Percentiles rank a stretch among this genome's conserved stretches.
Conservation (phyloP, 257 asterid genomes). For the Solanum tacnaense region DNA sequence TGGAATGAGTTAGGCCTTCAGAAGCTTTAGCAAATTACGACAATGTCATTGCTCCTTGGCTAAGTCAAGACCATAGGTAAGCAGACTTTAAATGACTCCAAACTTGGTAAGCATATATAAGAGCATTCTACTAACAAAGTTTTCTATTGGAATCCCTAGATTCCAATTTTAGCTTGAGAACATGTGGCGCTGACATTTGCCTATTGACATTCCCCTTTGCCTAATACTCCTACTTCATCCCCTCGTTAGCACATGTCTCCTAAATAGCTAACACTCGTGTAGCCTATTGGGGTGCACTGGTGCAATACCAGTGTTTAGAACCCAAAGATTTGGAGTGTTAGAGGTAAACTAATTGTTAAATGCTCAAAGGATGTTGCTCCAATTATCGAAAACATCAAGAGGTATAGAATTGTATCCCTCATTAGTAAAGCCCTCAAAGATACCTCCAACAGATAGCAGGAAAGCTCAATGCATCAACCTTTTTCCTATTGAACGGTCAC, state of each 20-base stretch:
- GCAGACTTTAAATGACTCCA: neutral
- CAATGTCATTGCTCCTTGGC: neutral
- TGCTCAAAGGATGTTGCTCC: neutral
- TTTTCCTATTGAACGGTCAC: neutral
- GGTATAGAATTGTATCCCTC: neutral
- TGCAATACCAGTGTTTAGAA: neutral
- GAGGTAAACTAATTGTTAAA: neutral
- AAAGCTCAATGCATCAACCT: neutral
- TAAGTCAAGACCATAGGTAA: neutral
- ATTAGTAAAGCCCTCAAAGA: neutral
- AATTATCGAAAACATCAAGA: neutral
- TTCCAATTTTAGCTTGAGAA: neutral
- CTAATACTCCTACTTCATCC: neutral
- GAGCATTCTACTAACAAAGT: neutral
- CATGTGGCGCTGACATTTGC: neutral
- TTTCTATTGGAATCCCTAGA: neutral
- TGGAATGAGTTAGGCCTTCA: neutral
- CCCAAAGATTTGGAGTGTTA: neutral
- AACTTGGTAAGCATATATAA: neutral
- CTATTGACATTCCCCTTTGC: neutral
- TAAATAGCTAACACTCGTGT: neutral
- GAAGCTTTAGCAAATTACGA: neutral
- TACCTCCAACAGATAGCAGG: neutral
- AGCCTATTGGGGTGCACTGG: neutral
- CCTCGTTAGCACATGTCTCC: neutral